Percentiles rank a stretch among this genome's conserved stretches.
phyloP scores from a whole-genome alignment of 140 eudicot species.

The Senecio squalidus region DNA sequence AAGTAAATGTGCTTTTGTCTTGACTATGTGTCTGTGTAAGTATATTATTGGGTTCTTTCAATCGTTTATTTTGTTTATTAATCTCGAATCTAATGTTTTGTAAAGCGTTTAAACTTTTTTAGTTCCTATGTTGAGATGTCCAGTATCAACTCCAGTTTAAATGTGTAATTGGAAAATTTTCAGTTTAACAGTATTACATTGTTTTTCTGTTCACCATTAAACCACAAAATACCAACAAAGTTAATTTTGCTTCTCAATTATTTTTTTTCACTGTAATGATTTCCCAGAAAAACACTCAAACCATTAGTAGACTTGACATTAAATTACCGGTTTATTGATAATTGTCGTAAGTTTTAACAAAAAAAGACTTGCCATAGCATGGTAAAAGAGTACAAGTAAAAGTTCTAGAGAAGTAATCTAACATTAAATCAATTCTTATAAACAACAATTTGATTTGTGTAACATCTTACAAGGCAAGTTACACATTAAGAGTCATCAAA shows the following conservation, averaged over 20 bases:
- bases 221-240: too few species aligned
- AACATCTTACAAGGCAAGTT: too few species aligned
- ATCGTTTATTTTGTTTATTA: background rate
- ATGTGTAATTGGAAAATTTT: background rate
- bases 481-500: slow-evolving; percentile 14
- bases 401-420: background rate
- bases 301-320: background rate
- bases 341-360: background rate
- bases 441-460: too few species aligned
- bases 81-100: slow-evolving; percentile 10
- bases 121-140: background rate
- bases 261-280: too few species aligned
- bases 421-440: background rate
- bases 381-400: background rate
- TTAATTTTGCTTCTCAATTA: too few species aligned
- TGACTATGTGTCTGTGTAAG: background rate
- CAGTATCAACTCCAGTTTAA: too few species aligned
- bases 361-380: background rate
- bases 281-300: too few species aligned
- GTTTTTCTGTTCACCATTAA: background rate
- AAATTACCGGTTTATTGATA: background rate
- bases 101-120: background rate
- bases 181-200: background rate
- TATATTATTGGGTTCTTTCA: background rate
- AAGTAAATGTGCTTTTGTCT: slow-evolving; percentile 5